Base-by-base conservation (phyloP, 805 yeast species). In the Candida wancherniae region DNA sequence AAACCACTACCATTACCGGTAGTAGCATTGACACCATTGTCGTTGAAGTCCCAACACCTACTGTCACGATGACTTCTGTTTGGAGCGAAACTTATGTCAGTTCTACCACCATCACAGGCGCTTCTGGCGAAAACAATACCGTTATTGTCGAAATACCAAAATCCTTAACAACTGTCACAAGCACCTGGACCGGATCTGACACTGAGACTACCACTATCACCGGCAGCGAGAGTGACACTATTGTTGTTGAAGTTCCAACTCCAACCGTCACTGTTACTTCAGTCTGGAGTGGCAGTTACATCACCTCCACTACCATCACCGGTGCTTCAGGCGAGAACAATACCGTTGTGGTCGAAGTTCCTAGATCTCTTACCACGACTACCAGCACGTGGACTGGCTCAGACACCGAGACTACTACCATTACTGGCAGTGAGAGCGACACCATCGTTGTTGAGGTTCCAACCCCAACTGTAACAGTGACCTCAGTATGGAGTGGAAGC, bases 81-180 rank as follows among this genome's bases (percentile, higher is more conserved):
- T 29, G 31, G 28, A 33, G 38, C n/a, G 28, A 29, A 9, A 21
- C 26, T 15, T 31, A 6, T n/a, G 28, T 39, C 7, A 20, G 29
- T 4, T 23, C 36, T 3, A 30, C 29, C 6, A 40, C 45, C 17
- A 20, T 19, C 5, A n/a, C 32, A 4, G 26, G 29, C n/a, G 30
- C 21, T 9, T 11, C 23, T n/a, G 38, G 34, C 16, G 36, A 27
- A 11, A 30, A 28, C 15, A 24, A 29, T 9, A 30, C 36, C 16
- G 36, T 41, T n/a, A 26, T 37, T 14, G 33, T 41, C 9, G 37
- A 41, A 16, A 25, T 39, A 12, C 43, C 43, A 15, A 24, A 24
- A 5, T 14, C 29, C 3, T 20, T 24, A 10, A 22, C 34, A 1
- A 43, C 47, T 4, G 19, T 22, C 5, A 44, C 50, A 6, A 25